These are phyloP conservation scores for Crataegus laevigata DNA, from an alignment of 306 rosid genomes.

Conservation along the genomic window DNA sequence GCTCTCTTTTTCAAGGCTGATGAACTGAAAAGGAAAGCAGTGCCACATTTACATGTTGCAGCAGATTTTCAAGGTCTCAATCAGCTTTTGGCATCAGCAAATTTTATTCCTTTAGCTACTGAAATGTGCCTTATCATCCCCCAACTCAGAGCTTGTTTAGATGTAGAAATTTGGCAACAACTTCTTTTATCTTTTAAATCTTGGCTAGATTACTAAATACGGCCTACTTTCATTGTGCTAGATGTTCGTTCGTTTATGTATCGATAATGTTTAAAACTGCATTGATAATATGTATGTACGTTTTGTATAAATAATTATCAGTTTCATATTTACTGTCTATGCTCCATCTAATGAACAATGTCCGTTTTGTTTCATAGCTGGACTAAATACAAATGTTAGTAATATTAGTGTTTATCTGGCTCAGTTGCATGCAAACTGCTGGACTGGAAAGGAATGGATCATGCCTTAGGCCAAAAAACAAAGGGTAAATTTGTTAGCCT, in stretches of 20 bases:
- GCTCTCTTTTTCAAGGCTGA: constrained; percentile 20
- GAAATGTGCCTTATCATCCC: background rate
- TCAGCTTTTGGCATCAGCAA: constrained; percentile 12
- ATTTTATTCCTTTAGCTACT: constrained; percentile 24
- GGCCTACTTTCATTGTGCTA: background rate
- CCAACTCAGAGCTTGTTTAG: constrained; percentile 10
- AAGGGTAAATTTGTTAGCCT: background rate
- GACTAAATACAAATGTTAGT: background rate
- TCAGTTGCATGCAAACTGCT: constrained; percentile 4
- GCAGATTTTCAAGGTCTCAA: constrained; percentile 15
- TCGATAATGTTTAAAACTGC: too few species aligned
- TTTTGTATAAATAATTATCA: too few species aligned
- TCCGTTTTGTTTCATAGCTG: too few species aligned
- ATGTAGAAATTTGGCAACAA: background rate
- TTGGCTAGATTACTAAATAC: background rate
- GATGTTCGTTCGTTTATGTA: too few species aligned
- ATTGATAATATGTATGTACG: too few species aligned
- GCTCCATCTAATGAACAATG: too few species aligned
- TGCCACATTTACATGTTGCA: constrained; percentile 15
- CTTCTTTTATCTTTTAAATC: background rate
- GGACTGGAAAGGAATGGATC: background rate
- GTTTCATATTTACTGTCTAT: too few species aligned
- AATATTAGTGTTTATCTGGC: background rate
- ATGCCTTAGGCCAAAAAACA: background rate
- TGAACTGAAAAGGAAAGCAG: constrained; percentile 21